Conservation (phyloP, 2,329 filamentous ascomycete genomes). For the Fulvia fulva region DNA sequence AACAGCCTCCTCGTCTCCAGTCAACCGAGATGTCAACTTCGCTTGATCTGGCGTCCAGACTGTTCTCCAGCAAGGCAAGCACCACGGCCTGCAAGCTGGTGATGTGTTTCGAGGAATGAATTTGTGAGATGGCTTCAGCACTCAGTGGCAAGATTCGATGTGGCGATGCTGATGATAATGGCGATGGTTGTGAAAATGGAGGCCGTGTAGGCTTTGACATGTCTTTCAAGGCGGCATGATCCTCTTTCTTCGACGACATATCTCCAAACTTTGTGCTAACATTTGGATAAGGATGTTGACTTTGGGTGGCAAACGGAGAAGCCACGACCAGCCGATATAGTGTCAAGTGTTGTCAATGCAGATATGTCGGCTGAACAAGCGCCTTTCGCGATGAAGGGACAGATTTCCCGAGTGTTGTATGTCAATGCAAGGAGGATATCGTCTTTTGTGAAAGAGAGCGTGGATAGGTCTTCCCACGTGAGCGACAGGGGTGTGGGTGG, state of each 20-base stretch:
- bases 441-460: background rate
- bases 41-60: conserved; percentile 72
- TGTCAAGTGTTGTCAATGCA: background rate
- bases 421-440: background rate
- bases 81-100: conserved; percentile 69
- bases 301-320: conserved; percentile 3
- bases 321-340: conserved; percentile 5
- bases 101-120: conserved; percentile 80
- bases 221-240: conserved; percentile 41
- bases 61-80: conserved; percentile 72
- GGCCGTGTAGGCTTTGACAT: background rate
- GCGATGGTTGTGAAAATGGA: conserved; percentile 1
- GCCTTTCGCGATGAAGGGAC: background rate
- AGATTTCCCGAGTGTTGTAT: background rate
- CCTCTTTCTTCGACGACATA: conserved; percentile 9
- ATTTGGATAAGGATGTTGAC: conserved; percentile 11
- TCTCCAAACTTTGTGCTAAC: conserved; percentile 3
- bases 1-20: conserved; percentile 69
- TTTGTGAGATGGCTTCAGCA: conserved; percentile 50
- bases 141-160: conserved; percentile 27
- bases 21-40: conserved; percentile 69
- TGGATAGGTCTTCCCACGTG: background rate
- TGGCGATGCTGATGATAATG: background rate
- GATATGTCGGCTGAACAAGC: background rate
- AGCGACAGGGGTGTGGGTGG: background rate